phyloP scores from a whole-genome alignment of 2,329 filamentous ascomycete genomes.

The Scedosporium minutisporum region DNA sequence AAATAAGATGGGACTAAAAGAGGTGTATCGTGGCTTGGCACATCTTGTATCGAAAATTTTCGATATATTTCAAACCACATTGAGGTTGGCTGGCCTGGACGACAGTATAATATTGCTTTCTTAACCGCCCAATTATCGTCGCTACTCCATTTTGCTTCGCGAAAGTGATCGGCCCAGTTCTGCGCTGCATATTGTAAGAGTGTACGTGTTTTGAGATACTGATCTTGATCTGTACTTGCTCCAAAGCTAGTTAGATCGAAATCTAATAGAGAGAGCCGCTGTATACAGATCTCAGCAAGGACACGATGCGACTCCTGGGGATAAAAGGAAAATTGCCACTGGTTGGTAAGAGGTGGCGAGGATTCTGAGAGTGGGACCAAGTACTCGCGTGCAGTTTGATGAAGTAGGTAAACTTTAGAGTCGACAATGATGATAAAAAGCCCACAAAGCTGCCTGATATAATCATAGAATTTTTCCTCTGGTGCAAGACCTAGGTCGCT shows the following conservation, averaged over 20 bases:
- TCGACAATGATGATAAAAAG: conserved; percentile 20
- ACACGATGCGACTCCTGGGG: not conserved
- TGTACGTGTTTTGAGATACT: not conserved
- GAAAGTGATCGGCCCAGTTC: conserved; percentile 10
- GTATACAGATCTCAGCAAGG: not conserved
- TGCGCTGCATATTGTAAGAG: conserved; percentile 11
- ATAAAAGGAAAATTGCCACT: conserved; percentile 1
- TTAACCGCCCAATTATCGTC: not conserved
- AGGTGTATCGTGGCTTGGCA: not conserved
- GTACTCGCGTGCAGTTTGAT: conserved; percentile 23
- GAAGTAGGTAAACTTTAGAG: conserved; percentile 16
- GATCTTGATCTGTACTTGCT: not conserved
- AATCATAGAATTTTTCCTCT: conserved; percentile 4
- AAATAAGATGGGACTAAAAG: not conserved
- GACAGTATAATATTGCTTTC: not conserved
- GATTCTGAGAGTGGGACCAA: conserved; percentile 7
- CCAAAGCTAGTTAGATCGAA: not conserved
- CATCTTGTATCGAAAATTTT: not conserved
- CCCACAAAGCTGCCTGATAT: conserved; percentile 18
- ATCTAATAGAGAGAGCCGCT: not conserved
- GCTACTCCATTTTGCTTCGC: not conserved
- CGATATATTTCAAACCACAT: not conserved
- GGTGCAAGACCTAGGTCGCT: not conserved
- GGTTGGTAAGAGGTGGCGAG: not conserved
- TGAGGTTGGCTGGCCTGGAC: not conserved